Conservation (phyloP, 345 rosid genomes). For the Balakata baccata region DNA sequence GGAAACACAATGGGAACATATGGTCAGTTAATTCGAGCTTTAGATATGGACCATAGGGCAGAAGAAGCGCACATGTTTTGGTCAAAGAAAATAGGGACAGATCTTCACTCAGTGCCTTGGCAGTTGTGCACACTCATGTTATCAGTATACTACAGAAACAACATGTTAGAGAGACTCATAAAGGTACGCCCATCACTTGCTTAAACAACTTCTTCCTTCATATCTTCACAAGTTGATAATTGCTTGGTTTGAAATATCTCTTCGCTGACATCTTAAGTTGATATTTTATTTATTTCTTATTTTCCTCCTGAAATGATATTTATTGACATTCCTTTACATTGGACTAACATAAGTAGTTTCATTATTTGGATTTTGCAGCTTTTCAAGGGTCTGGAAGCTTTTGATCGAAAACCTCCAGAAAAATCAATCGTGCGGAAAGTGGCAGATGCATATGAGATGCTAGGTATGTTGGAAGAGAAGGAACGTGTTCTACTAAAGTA, state of each 20-base stretch:
- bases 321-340: background rate
- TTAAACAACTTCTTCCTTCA: background rate
- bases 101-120: slow-evolving; percentile 95
- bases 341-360: slow-evolving; percentile 18
- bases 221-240: too few species aligned
- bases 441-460: slow-evolving; percentile 70
- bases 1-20: slow-evolving; percentile 86
- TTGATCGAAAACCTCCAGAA: slow-evolving; percentile 73
- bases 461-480: slow-evolving; percentile 66
- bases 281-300: too few species aligned
- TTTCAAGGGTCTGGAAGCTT: slow-evolving; percentile 77
- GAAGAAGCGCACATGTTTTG: slow-evolving; percentile 86
- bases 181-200: slow-evolving; percentile 47
- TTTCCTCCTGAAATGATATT: background rate
- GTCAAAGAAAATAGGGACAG: slow-evolving; percentile 63
- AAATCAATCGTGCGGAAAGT: slow-evolving; percentile 69
- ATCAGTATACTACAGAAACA: slow-evolving; percentile 72
- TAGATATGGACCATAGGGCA: slow-evolving; percentile 86
- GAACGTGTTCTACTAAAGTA: slow-evolving; percentile 59
- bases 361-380: slow-evolving; percentile 43
- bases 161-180: slow-evolving; percentile 65
- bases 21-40: slow-evolving; percentile 65
- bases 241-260: too few species aligned
- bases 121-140: slow-evolving; percentile 69
- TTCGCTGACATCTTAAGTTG: too few species aligned